A percentile compares a stretch with the other conserved stretches of the same genome.
Conservation (phyloP, 1,139 yeast genomes). For the Diutina pseudorugosa region DNA sequence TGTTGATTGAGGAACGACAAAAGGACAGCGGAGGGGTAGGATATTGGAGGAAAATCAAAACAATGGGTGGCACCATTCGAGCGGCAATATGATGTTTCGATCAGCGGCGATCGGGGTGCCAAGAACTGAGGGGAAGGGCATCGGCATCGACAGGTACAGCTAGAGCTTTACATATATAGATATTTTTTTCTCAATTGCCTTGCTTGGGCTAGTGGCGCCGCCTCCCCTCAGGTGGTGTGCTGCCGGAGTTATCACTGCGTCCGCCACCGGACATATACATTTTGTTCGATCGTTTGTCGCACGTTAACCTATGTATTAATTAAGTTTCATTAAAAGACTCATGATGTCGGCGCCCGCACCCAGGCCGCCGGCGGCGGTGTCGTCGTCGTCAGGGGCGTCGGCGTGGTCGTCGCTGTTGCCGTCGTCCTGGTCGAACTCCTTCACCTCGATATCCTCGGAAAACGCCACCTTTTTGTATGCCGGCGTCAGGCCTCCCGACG, state of each 20-base stretch:
- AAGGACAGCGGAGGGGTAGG: too few species aligned
- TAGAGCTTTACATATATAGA: too few species aligned
- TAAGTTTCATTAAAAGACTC: constrained; percentile 1
- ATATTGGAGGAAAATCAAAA: too few species aligned
- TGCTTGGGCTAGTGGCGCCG: too few species aligned
- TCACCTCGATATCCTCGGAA: constrained; percentile 32
- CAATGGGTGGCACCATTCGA: too few species aligned
- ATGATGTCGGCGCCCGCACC: background rate
- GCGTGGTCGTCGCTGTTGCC: background rate
- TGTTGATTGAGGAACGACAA: too few species aligned
- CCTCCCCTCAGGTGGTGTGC: background rate
- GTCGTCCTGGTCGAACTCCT: constrained; percentile 29
- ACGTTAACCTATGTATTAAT: background rate
- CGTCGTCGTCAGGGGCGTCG: background rate
- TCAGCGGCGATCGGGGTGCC: too few species aligned
- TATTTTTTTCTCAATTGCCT: background rate
- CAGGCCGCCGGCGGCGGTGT: background rate
- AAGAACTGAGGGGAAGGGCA: background rate
- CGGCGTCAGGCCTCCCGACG: constrained; percentile 6
- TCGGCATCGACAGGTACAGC: background rate
- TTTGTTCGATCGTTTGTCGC: too few species aligned
- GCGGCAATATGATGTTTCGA: too few species aligned
- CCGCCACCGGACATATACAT: background rate
- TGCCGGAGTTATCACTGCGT: background rate
- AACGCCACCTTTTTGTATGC: constrained; percentile 29